Conservation (phyloP, 2,329 filamentous ascomycete species). For the Davidsoniella australis region DNA sequence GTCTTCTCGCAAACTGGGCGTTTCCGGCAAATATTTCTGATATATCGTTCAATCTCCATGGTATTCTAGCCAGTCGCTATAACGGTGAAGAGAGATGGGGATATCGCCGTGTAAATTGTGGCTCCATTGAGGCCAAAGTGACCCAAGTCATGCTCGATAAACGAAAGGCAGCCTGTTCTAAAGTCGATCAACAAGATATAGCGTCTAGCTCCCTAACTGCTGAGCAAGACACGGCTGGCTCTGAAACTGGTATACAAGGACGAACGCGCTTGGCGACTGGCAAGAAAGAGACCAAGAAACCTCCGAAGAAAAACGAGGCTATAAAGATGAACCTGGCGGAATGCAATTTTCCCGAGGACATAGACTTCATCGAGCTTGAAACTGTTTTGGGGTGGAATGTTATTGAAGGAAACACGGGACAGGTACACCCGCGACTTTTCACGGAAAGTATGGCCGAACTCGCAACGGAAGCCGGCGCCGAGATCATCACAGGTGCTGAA, state of each 20-base stretch:
- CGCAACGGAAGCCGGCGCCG: slow-evolving; percentile 50
- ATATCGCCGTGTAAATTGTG: slow-evolving; percentile 64
- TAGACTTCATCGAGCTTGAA: slow-evolving; percentile 68
- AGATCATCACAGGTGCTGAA: slow-evolving; percentile 46
- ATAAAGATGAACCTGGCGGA: slow-evolving; percentile 32
- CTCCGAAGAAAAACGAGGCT: slow-evolving; percentile 40
- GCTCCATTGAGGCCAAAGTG: slow-evolving; percentile 31
- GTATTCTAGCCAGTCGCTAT: slow-evolving; percentile 70
- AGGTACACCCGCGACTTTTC: slow-evolving; percentile 86
- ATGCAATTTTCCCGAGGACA: slow-evolving; percentile 51
- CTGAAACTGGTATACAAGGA: too few species aligned
- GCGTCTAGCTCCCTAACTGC: too few species aligned
- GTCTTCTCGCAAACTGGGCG: slow-evolving; percentile 78
- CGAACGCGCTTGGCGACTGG: too few species aligned
- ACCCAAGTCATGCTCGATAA: slow-evolving; percentile 14
- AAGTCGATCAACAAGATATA: too few species aligned
- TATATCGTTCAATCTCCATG: slow-evolving; percentile 69
- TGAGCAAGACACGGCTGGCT: too few species aligned
- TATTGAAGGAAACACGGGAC: slow-evolving; percentile 76
- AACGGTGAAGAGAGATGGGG: slow-evolving; percentile 68
- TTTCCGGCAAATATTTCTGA: slow-evolving; percentile 66
- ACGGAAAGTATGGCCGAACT: slow-evolving; percentile 69
- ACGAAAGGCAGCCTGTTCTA: background rate
- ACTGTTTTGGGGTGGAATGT: slow-evolving; percentile 54
- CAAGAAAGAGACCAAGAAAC: slow-evolving; percentile 23